phyloP scores from a whole-genome alignment of 2,329 filamentous ascomycete genomes.

The Neophaeococcomyces aloes region DNA sequence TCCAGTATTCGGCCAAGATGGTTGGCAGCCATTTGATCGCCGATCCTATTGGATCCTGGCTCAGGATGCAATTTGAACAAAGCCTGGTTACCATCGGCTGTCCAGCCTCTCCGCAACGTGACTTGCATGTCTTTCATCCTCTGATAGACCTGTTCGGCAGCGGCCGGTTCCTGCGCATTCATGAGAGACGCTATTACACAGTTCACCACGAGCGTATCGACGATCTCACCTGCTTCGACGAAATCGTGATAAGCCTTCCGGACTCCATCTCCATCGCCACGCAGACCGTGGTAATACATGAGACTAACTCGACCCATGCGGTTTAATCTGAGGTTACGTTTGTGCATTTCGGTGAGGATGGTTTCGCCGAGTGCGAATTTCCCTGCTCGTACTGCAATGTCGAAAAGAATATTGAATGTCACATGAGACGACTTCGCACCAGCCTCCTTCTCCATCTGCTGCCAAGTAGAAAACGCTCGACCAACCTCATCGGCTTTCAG shows the following conservation, averaged over 20 bases:
- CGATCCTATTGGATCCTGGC: slow-evolving; percentile 31
- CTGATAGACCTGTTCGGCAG: slow-evolving; percentile 70
- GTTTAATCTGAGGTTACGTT: slow-evolving; percentile 56
- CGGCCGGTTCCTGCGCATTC: slow-evolving; percentile 60
- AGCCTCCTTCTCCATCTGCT: slow-evolving; percentile 71
- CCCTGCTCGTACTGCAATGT: slow-evolving; percentile 73
- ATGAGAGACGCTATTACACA: slow-evolving; percentile 73
- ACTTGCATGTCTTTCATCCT: slow-evolving; percentile 62
- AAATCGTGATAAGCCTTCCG: slow-evolving; percentile 70
- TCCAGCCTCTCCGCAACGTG: slow-evolving; percentile 28
- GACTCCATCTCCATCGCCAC: slow-evolving; percentile 61
- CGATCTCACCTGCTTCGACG: slow-evolving; percentile 73
- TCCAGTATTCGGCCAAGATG: slow-evolving; percentile 40
- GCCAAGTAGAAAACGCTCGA: slow-evolving; percentile 68
- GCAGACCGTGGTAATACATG: slow-evolving; percentile 74
- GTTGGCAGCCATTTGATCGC: slow-evolving; percentile 31
- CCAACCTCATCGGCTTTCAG: slow-evolving; percentile 52
- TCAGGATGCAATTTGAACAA: slow-evolving; percentile 20
- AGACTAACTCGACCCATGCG: slow-evolving; percentile 72
- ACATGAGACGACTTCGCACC: slow-evolving; percentile 57
- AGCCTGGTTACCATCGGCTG: slow-evolving; percentile 19
- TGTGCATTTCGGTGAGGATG: slow-evolving; percentile 69
- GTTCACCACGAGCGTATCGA: slow-evolving; percentile 80
- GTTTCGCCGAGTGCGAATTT: slow-evolving; percentile 77
- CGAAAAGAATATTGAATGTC: slow-evolving; percentile 91